Conservation (phyloP, 176 grass and related monocot species). For the Otatea glauca region DNA sequence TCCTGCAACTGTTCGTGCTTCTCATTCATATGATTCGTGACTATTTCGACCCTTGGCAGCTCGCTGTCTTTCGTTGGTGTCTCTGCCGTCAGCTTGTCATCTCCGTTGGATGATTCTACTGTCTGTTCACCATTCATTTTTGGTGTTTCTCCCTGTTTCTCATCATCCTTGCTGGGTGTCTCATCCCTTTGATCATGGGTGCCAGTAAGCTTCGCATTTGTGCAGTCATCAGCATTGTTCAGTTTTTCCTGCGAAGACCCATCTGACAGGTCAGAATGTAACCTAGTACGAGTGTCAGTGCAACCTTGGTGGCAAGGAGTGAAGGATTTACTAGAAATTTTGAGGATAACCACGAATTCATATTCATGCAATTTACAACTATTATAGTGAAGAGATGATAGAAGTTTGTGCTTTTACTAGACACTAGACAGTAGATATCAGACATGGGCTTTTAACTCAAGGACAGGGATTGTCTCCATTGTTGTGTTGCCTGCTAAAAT, state of each 20-base stretch:
- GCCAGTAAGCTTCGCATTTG: conserved; percentile 32
- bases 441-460: neutral
- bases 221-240: conserved; percentile 45
- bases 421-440: conserved; percentile 19
- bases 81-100: conserved; percentile 12
- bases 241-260: conserved; percentile 54
- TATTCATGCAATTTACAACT: conserved; percentile 8
- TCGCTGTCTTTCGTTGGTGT: conserved; percentile 24
- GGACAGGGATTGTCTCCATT: neutral
- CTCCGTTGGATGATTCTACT: conserved; percentile 31
- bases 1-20: conserved; percentile 52
- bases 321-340: neutral
- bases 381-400: neutral
- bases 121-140: conserved; percentile 32
- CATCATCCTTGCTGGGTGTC: conserved; percentile 36
- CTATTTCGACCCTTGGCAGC: conserved; percentile 6
- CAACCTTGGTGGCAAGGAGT: neutral
- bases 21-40: conserved; percentile 37
- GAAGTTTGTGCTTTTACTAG: neutral
- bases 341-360: conserved; percentile 8
- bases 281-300: neutral
- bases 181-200: conserved; percentile 36
- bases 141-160: conserved; percentile 37
- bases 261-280: conserved; percentile 12
- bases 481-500: conserved; percentile 8